Base-by-base conservation (phyloP, 495 filamentous ascomycete genomes). In the Recurvomyces mirabilis region DNA sequence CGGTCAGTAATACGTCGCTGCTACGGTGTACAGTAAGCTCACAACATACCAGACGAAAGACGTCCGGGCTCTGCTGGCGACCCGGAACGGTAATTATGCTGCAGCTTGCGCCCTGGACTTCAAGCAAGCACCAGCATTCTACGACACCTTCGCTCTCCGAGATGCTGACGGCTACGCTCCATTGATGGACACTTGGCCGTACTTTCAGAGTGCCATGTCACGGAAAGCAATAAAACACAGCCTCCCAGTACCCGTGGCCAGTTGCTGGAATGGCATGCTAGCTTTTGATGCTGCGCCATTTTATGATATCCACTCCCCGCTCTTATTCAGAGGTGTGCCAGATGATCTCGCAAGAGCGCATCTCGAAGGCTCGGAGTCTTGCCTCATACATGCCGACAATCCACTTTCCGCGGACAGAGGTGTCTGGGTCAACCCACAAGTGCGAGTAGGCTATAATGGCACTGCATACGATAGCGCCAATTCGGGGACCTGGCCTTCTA, bases 81-180 rank as follows among this genome's bases (percentile, higher is more conserved):
- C 87, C 14, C 77, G 80, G 42, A 61, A 75, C 19, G 81, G 81
- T 20, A 54, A 73, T 22, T 94, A 89, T 50, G 83, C 81, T 3
- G 84, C 87, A 0, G 84, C 82, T 13, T 94, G 87, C 60, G 74
- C 82, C 0, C 63, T 93, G 46, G 87, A 94, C 56, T 91, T 86
- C 54, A 63, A 69, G 9, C 71, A 72, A 23, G 76, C 81, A 0
- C 78, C 82, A 2, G 26, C 52, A 3, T 87, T 78, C 64, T 88
- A 91, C 62, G 87, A 93, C 56, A 87, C 84, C 1, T 91, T 93
- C 56, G 87, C 87, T 15, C 68, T 89, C 5, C 80, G 86, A 2
- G 87, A 93, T 57, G 62, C 65, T 6, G 49, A 65, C 2, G 87
- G 85, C 34, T 59, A 74, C 41, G 74, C 78, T 42, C 64, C 71